Percentiles rank a stretch among this genome's conserved stretches.
Conservation (phyloP, 1,284 basidiomycete genomes). For the Kwoniella shivajii region DNA sequence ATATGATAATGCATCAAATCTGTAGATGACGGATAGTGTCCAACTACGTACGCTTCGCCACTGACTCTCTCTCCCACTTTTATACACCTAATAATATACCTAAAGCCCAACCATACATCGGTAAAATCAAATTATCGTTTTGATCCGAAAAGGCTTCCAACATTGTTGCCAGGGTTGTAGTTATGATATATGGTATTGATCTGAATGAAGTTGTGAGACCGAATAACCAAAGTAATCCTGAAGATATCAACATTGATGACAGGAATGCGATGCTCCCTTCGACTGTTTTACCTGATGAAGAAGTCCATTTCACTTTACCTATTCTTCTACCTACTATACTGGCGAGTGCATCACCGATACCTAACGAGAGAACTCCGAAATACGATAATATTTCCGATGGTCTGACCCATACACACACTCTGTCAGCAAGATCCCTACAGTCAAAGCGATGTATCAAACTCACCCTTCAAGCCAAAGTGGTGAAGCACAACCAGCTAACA, state of each 20-base stretch:
- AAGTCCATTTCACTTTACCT: constrained; percentile 80
- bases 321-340: constrained; percentile 86
- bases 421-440: background rate
- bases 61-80: no score
- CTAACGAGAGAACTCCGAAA: constrained; percentile 88
- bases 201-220: constrained; percentile 73
- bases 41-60: no score
- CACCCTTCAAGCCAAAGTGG: constrained; percentile 94
- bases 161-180: constrained; percentile 67
- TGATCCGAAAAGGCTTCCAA: constrained; percentile 87
- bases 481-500: constrained; percentile 90
- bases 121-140: constrained; percentile 91
- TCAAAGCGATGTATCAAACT: constrained; percentile 34
- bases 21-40: no score
- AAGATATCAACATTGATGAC: constrained; percentile 68
- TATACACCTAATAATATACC: constrained; percentile 48
- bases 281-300: constrained; percentile 80
- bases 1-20: no score
- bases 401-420: constrained; percentile 52
- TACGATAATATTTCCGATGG: constrained; percentile 72
- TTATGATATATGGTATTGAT: constrained; percentile 32
- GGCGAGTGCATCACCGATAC: constrained; percentile 91
- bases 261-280: constrained; percentile 88
- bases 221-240: constrained; percentile 68
- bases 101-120: constrained; percentile 77